Percentiles rank a stretch among this genome's conserved stretches.
phyloP scores from a whole-genome alignment of 2,329 filamentous ascomycete genomes.

The Colletotrichum liriopes region DNA sequence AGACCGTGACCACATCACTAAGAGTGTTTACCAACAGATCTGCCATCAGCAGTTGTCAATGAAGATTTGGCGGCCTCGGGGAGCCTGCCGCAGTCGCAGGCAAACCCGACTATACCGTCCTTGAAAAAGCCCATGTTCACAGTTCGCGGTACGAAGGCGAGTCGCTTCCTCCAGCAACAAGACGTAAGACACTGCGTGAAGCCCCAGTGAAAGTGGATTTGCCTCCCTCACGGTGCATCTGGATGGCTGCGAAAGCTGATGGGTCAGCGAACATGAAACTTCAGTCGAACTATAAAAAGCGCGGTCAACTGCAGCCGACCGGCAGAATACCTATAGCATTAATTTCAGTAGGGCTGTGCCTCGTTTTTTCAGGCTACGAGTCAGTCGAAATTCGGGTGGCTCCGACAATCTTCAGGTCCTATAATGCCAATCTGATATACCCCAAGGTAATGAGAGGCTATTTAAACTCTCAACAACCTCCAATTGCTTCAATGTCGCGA shows the following conservation, averaged over 20 bases:
- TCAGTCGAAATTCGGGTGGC: slow-evolving; percentile 8
- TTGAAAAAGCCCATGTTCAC: neutral
- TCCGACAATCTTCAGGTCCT: neutral
- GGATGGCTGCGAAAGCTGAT: neutral
- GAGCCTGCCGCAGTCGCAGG: too few species aligned
- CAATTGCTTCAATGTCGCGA: neutral
- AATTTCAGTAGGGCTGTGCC: slow-evolving; percentile 23
- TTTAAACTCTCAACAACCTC: neutral
- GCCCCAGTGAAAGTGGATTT: neutral
- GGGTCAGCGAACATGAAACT: slow-evolving; percentile 6
- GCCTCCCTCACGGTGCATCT: neutral
- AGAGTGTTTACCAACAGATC: neutral
- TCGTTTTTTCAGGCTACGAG: neutral
- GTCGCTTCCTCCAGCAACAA: neutral
- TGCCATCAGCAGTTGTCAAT: neutral
- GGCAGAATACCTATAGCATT: slow-evolving; percentile 11
- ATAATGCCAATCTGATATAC: too few species aligned
- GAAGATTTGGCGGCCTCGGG: neutral
- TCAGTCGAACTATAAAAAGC: slow-evolving; percentile 20
- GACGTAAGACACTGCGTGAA: neutral
- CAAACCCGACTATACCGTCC: neutral
- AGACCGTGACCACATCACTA: neutral
- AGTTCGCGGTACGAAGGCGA: neutral
- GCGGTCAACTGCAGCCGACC: neutral
- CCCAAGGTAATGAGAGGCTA: neutral